Base-by-base conservation (phyloP, 2,329 filamentous ascomycete species). In the Colletotrichum viniferum region DNA sequence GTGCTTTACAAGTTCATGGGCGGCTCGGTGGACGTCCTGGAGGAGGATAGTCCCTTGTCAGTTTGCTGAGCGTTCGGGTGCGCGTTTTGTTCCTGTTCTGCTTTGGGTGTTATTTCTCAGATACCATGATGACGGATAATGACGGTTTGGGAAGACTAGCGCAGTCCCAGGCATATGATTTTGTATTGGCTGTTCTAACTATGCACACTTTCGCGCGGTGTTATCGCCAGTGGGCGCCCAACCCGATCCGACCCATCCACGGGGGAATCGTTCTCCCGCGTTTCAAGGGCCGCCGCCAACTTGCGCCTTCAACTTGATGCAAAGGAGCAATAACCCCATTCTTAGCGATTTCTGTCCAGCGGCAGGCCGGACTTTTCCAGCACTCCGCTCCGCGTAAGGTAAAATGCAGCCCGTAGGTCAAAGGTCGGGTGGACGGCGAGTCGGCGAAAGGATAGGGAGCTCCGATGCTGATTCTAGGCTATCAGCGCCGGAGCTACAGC, bases 41-140 rank as follows among this genome's bases (percentile, higher is more conserved):
- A 48, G 26, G 56, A 36, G 58, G 43, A 18, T 13, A 14, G 52
- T 74, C 62, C 63, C 60, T 16, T 64, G 56, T 62, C 8, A 30
- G 9, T 61, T 69, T 76, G 64, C 48, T 43, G 52, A 67, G 74
- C 66, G 69, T 73, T 69, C 58, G 21, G 48, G 43, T 48, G 64
- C 64, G 67, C 58, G 34, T 68, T 73, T 21, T 7, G 63, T 30
- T 32, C 26, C 56, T 56, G 43, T 32, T 43, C 48, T 64, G 56
- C 28, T 63, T 61, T 68, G 16, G 69, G 58, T 73, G 63, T 66
- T 72, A 55, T 62, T 72, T 69, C 63, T 64, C 43, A 62, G 69
- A 76, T 76, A 76, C 69, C 73, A 76, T 64, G 73, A 73, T n/a
- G 73, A 75, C 70, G 62, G 34, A 76, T 76, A 60, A 76, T 69